phyloP scores from a whole-genome alignment of 2,329 filamentous ascomycete species.

The Alternaria burnsii region DNA sequence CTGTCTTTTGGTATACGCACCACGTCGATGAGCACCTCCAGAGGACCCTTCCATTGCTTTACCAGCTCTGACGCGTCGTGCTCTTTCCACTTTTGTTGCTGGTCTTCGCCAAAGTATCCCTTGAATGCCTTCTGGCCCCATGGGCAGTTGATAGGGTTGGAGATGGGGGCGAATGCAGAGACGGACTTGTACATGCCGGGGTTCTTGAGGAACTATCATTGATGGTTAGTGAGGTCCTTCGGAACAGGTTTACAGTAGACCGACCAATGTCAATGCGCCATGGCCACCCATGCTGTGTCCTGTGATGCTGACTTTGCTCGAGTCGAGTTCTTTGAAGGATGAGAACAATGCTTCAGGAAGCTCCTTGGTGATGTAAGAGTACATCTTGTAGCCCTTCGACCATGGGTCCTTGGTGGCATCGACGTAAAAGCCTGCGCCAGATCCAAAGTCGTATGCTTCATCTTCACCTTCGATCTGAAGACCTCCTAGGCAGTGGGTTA shows the following conservation, averaged over 20 bases:
- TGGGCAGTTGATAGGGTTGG: slow-evolving; percentile 83
- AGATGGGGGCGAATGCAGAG: slow-evolving; percentile 88
- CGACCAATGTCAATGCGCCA: slow-evolving; percentile 82
- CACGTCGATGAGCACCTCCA: slow-evolving; percentile 88
- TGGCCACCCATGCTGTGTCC: slow-evolving; percentile 98
- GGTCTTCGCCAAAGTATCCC: slow-evolving; percentile 83
- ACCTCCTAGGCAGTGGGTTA: slow-evolving; percentile 63
- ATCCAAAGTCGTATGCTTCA: slow-evolving; percentile 90
- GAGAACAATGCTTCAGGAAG: slow-evolving; percentile 80
- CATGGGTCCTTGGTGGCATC: slow-evolving; percentile 82
- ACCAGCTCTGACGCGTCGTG: slow-evolving; percentile 94
- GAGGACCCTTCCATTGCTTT: slow-evolving; percentile 73
- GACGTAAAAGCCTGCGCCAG: slow-evolving; percentile 92
- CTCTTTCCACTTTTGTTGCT: slow-evolving; percentile 80
- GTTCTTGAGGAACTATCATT: slow-evolving; percentile 78
- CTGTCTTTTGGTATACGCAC: slow-evolving; percentile 60
- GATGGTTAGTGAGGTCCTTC: slow-evolving; percentile 10
- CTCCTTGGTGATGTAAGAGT: slow-evolving; percentile 88
- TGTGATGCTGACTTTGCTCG: slow-evolving; percentile 77
- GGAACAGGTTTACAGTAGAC: slow-evolving; percentile 3
- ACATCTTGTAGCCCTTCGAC: slow-evolving; percentile 86
- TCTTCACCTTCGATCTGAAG: slow-evolving; percentile 83
- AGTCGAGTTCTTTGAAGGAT: slow-evolving; percentile 76
- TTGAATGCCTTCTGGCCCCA: slow-evolving; percentile 97
- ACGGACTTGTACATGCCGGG: slow-evolving; percentile 89